Evolutionary conservation across 306 rosid species (phyloP).

Genomic region (Sphenostylis stenocarpa): DNA sequence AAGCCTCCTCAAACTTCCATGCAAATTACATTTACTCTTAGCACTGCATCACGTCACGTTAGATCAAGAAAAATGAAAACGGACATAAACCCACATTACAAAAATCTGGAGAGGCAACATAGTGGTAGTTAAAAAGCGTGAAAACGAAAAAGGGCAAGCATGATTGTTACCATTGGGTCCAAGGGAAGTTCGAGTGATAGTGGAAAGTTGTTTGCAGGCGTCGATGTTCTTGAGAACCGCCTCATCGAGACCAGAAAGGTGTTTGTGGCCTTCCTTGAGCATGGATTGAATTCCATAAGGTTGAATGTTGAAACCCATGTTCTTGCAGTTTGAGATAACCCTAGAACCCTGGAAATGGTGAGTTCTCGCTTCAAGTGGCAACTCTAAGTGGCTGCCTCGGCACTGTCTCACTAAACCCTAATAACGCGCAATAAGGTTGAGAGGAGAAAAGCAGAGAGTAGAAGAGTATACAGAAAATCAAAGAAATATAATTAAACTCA

Average conservation of each 20-base stretch:
- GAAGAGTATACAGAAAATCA: not conserved
- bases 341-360: not conserved
- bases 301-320: conserved; percentile 58
- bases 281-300: conserved; percentile 82
- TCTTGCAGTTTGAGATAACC: not conserved
- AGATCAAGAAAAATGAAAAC: not conserved
- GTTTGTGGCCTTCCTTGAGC: conserved; percentile 94
- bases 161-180: conserved; percentile 77
- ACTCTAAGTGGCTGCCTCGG: not conserved
- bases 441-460: not conserved
- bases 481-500: not conserved
- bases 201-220: conserved; percentile 92
- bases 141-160: not conserved
- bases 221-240: conserved; percentile 93
- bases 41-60: not conserved
- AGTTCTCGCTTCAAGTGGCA: not conserved
- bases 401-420: not conserved
- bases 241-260: conserved; percentile 86
- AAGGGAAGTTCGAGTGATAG: conserved; percentile 88
- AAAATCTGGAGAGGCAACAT: too few relatives aligned
- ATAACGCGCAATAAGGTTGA: not conserved
- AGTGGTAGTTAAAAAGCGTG: not conserved
- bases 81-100: not conserved
- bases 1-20: too few relatives aligned
- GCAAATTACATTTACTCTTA: not conserved